Base-by-base conservation (phyloP, 257 asterid species). In the Linaria vulgaris region DNA sequence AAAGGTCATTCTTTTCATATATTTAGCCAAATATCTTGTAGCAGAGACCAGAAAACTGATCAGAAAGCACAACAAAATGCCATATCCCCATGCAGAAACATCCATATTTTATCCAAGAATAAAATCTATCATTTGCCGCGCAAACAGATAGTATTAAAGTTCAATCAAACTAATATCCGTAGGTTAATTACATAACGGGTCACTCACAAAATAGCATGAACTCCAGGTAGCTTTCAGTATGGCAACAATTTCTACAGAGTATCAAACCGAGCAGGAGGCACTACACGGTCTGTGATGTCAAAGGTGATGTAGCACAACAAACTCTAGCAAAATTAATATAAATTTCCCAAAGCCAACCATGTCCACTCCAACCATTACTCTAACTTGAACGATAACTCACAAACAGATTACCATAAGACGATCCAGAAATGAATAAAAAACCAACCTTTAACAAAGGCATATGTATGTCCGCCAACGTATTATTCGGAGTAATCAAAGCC, bases 391-490 rank as follows among this genome's bases (percentile, higher is more conserved):
- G 14, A 38, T 22, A 52, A 27, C 25, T 30, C 25, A 53, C 43
- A 64, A 21, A 4, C 20, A 57, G 38, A 68, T 70, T 27, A 47
- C 54, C 20, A 44, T 21, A 59, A 61, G 55, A 38, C 13, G 13
- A 5, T 50, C 61, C 37, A 20, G 27, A 2, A 14, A 45, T 6
- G 30, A 45, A 45, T 64, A 25, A 27, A 55, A 13, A 64, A 72
- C 84, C 55, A 49, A 84, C 86, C 88, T 90, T 94, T 63, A 90
- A 73, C 78, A 94, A 67, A 13, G 99, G 99, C 79, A 94, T 94
- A 71, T 94, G 99, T 77, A 94, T 80, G 66, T 87, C 95, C 51
- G 80, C 96, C 73, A 94, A 84, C 19, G 95, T 87, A 56, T 74
- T 79, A 69, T 94, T 94, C 0, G 99, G 99, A 13, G 74, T 69